Evolutionary conservation across 805 yeast species (phyloP).

Genomic region (Suhomyces pyralidae): DNA sequence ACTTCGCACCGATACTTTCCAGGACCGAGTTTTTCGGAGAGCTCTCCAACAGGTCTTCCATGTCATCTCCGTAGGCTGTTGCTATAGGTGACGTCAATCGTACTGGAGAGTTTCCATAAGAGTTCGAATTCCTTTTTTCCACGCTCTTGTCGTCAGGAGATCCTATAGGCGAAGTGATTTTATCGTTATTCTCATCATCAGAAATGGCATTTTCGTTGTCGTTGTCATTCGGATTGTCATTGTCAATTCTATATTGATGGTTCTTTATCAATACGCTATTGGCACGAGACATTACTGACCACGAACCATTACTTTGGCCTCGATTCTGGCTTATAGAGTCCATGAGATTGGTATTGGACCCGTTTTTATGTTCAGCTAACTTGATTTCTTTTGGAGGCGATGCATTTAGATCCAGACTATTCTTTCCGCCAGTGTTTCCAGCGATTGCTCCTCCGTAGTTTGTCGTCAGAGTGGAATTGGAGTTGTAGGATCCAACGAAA

Average conservation of each 20-base stretch:
- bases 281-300: constrained; percentile 12
- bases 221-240: constrained; percentile 1
- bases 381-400: constrained; percentile 3
- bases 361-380: constrained; percentile 13
- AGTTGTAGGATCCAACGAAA: constrained; percentile 40
- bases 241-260: constrained; percentile 9
- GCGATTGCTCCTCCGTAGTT: constrained; percentile 25
- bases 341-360: constrained; percentile 19
- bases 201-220: constrained; percentile 21
- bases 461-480: constrained; percentile 40
- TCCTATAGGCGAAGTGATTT: neutral
- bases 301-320: constrained; percentile 6
- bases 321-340: constrained; percentile 21
- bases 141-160: neutral
- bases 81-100: constrained; percentile 7
- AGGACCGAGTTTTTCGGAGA: constrained; percentile 4
- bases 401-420: constrained; percentile 1
- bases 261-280: constrained; percentile 4
- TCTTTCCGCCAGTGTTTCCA: neutral
- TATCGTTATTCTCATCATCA: constrained; percentile 19
- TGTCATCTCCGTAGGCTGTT: neutral
- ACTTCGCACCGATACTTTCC: neutral
- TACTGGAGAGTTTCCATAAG: constrained; percentile 5
- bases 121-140: neutral
- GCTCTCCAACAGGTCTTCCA: neutral